Base-by-base conservation (phyloP, 345 rosid species). In the Conringia planisiliqua region DNA sequence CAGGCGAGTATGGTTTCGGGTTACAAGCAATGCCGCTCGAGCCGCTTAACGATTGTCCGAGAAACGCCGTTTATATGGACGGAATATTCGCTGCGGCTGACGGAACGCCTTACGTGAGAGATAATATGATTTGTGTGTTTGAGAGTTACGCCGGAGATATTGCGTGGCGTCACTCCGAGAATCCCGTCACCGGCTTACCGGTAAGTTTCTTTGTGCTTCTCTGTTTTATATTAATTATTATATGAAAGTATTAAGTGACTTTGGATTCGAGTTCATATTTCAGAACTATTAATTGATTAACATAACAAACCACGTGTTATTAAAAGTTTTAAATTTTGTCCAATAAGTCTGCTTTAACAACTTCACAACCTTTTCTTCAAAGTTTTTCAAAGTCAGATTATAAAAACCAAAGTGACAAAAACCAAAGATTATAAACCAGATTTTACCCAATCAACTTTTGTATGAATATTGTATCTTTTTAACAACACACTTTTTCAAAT, bases 31-130 rank as follows among this genome's bases (percentile, higher is more conserved):
- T 84, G 86, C 44, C 87, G 8, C 86, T 89, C 4, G 82, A 79
- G 39, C 89, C 88, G 1, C 72, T 87, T 17, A 87, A 89, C 50
- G 91, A 87, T 27, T 89, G 88, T 55, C 94, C 91, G 0, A 69
- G 86, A 52, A 16, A 85, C 43, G 72, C 90, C 0, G 78, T 74
- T 7, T 83, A 78, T 36, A 85, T 87, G 85, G 91, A 89, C 42
- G 90, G 82, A 0, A 36, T 80, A n/a, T 89, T 87, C 42, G 80
- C 65, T 8, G 66, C 85, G 0, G 43, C 82, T 0, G 91, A 89
- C 11, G 91, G 90, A 3, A 78, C 50, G 38, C 89, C 90, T 0
- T 72, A 30, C 13, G 79, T 86, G 6, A 86, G 80, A 73, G 82
- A 83, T 1, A 83, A 78, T 13, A 79, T 84, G 66, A 77, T 89